These are phyloP conservation scores for Casaregolazyma lundiana DNA, from an alignment of 1,139 yeast genomes.

Conservation along the genomic window DNA sequence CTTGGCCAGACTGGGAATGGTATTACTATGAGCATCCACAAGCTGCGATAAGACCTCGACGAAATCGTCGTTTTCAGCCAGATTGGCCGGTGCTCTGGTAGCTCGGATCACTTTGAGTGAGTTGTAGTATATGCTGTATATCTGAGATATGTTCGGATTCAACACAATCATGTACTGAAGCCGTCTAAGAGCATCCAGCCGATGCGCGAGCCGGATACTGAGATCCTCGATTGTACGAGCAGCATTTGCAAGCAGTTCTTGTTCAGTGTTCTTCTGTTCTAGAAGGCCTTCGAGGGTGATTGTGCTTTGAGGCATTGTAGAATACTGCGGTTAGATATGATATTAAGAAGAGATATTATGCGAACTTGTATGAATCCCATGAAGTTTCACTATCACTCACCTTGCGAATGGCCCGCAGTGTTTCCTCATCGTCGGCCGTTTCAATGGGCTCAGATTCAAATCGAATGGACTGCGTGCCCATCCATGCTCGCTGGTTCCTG, in stretches of 20 bases:
- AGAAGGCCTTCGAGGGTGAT: slow-evolving; percentile 27
- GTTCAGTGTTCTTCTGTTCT: slow-evolving; percentile 25
- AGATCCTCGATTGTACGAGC: slow-evolving; percentile 41
- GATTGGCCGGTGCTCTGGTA: slow-evolving; percentile 39
- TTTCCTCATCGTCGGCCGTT: neutral
- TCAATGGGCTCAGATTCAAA: neutral
- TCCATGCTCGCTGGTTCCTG: no score
- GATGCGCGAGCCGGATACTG: slow-evolving; percentile 45
- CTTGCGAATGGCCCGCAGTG: slow-evolving; percentile 1
- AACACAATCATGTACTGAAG: slow-evolving; percentile 79
- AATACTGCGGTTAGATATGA: neutral
- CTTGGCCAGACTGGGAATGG: slow-evolving; percentile 70
- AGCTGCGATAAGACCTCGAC: slow-evolving; percentile 51
- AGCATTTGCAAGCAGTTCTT: slow-evolving; percentile 36
- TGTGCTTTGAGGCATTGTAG: slow-evolving; percentile 5
- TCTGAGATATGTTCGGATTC: slow-evolving; percentile 78
- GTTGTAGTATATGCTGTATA: slow-evolving; percentile 65
- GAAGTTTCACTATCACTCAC: neutral
- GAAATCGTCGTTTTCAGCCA: slow-evolving; percentile 52
- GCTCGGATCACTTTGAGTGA: slow-evolving; percentile 62
- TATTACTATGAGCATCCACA: slow-evolving; percentile 74
- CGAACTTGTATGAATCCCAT: neutral
- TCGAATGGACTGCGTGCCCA: neutral
- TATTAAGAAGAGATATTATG: neutral
- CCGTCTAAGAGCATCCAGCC: slow-evolving; percentile 63